Conservation (phyloP, 179 eudicot genomes). For the Patellifolia procumbens region DNA sequence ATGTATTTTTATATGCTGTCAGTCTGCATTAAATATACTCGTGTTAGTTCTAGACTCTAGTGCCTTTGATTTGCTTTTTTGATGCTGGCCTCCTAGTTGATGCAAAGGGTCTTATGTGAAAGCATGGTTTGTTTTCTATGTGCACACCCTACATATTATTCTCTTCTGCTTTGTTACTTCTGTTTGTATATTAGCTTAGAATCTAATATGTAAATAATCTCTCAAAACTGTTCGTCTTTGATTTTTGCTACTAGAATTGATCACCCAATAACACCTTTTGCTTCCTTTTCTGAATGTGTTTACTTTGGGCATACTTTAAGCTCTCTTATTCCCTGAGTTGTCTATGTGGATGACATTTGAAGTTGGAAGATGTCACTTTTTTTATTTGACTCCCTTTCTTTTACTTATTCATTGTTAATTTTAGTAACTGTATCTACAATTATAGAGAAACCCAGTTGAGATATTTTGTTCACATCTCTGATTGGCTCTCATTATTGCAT, state of each 20-base stretch:
- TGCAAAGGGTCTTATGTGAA: not conserved
- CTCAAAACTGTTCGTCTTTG: not conserved
- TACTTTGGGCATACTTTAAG: too few relatives aligned
- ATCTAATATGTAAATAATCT: not conserved
- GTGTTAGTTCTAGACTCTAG: not conserved
- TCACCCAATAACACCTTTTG: not conserved
- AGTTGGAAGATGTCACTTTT: not conserved
- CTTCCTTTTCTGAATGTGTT: too few relatives aligned
- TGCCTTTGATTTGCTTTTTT: not conserved
- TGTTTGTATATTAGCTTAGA: not conserved
- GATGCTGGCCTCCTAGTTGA: conserved; percentile 5
- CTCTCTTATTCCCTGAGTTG: not conserved
- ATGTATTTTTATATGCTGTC: not conserved
- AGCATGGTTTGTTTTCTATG: not conserved
- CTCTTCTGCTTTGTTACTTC: not conserved
- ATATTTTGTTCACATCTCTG: conserved; percentile 7
- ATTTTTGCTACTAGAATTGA: not conserved
- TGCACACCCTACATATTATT: not conserved
- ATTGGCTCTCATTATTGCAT: conserved; percentile 8
- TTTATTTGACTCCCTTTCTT: not conserved
- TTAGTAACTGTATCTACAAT: not conserved
- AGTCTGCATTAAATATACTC: not conserved
- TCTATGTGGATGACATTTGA: not conserved
- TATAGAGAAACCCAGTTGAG: not conserved
- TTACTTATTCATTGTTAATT: not conserved